Conservation (phyloP, 441 rosid species). For the Bocquillonia castaneifolia region DNA sequence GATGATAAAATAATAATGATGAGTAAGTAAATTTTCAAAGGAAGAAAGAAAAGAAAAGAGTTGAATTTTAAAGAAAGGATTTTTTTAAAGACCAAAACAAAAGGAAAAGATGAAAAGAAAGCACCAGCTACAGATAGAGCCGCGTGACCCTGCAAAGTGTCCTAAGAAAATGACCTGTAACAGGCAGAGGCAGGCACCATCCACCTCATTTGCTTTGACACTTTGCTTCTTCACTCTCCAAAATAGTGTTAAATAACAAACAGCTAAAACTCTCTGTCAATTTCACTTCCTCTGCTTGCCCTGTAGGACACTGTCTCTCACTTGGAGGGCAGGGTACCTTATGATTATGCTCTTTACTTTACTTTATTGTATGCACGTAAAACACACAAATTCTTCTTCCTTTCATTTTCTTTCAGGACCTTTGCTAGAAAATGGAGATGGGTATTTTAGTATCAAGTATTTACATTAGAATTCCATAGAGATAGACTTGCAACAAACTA, state of each 20-base stretch:
- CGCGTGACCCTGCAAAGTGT: slow-evolving; percentile 11
- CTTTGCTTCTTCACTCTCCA: neutral
- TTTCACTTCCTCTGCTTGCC: neutral
- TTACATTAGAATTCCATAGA: slow-evolving; percentile 14
- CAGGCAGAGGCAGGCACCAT: no score
- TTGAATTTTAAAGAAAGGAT: neutral
- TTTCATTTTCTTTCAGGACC: neutral
- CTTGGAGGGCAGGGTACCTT: neutral
- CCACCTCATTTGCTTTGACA: neutral
- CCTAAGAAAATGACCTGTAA: neutral
- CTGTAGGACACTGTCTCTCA: neutral
- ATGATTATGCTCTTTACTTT: neutral
- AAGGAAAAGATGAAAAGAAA: no score
- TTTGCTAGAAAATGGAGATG: neutral
- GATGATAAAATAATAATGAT: neutral
- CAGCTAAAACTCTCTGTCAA: no score
- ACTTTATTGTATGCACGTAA: neutral
- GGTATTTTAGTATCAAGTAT: neutral
- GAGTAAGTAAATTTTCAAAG: no score
- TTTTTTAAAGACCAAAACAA: no score
- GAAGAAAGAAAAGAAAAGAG: neutral
- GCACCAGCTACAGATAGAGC: neutral
- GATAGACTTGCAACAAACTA: neutral
- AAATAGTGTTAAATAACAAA: no score
- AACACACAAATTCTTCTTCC: no score